Evolutionary conservation across 768 basidiomycete species (phyloP), one percentile per base, ranked within the genome.

Genomic region (Xerocomus spinulosus): DNA sequence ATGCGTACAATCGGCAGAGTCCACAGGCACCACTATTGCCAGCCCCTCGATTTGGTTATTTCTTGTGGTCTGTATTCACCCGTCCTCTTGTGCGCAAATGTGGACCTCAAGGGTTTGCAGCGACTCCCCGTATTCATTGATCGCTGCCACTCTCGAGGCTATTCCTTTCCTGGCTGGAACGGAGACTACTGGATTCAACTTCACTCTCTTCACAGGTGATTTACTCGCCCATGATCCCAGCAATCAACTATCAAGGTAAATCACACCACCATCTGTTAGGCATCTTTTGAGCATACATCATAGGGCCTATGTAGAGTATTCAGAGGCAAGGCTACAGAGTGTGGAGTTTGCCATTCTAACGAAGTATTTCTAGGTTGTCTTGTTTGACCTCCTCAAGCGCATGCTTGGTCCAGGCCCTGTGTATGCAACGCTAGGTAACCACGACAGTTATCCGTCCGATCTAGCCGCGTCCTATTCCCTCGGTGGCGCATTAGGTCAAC

Each of bases 351-450:
- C n/a, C 33, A 9, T 35, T 44, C 51, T 60, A 18, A 57, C n/a
- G n/a, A n/a, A 30, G 37, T 21, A 21, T 49, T 6, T 38, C 17
- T 51, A 86, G 83, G 75, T 81, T 1, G 67, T 84, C 2, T 48
- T 87, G 18, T 89, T 78, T 58, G 83, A 82, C 52, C 71, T 89
- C 29, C 76, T 87, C 66, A 83, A 77, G 63, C 70, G 70, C 14
- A 72, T 73, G 55, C 72, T 88, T 25, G 80, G 79, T 14, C 71
- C 76, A 13, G 83, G 84, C 0, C 85, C 87, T n/a, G 76, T 88
- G 3, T 90, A 88, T 53, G 80, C 83, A 24, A 78, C 82, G 0
- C 68, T 89, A 9, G 87, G 87, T 9, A 90, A 90, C 60, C 87
- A 90, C 56, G 87, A 90, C 60, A 81, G 74, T 34, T 85, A 82